A percentile compares a stretch with the other conserved stretches of the same genome.
Evolutionary conservation across 176 grass and related monocot genomes (phyloP).

Genomic region (Phyllostachys edulis): DNA sequence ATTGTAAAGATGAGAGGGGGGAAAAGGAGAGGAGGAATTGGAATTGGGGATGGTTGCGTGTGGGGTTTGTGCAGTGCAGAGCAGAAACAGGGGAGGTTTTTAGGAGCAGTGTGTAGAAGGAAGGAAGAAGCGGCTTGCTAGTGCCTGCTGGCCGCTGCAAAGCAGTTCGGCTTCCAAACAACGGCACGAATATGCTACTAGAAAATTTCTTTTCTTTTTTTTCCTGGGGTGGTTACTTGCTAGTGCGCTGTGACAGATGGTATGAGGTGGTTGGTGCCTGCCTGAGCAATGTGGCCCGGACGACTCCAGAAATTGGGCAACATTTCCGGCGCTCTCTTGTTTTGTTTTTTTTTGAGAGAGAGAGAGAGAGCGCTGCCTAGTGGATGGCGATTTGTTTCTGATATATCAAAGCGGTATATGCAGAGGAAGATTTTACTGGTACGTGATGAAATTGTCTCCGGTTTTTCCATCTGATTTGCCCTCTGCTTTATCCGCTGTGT

Average conservation of each 20-base stretch:
- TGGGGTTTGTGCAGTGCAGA: background rate
- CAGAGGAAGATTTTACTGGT: background rate
- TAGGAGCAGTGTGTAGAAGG: background rate
- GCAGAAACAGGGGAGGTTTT: background rate
- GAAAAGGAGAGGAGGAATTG: background rate
- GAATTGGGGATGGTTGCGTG: constrained; percentile 30
- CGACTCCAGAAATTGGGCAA: background rate
- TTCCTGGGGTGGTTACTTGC: background rate
- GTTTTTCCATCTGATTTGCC: background rate
- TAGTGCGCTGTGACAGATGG: constrained; percentile 4
- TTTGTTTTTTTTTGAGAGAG: background rate
- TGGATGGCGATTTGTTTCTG: constrained; percentile 26
- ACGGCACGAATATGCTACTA: too few relatives aligned
- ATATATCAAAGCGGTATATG: constrained; percentile 57
- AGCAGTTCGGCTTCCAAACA: too few relatives aligned
- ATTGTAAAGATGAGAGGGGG: background rate
- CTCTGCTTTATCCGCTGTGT: background rate
- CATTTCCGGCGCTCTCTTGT: background rate
- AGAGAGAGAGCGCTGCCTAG: background rate
- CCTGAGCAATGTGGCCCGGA: constrained; percentile 4
- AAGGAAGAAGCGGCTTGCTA: background rate
- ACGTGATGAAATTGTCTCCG: background rate
- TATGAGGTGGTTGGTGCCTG: background rate
- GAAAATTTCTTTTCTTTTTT: background rate
- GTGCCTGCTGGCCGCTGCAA: too few relatives aligned